Conservation (phyloP, 306 rosid species). For the Ochetophila trinervis region DNA sequence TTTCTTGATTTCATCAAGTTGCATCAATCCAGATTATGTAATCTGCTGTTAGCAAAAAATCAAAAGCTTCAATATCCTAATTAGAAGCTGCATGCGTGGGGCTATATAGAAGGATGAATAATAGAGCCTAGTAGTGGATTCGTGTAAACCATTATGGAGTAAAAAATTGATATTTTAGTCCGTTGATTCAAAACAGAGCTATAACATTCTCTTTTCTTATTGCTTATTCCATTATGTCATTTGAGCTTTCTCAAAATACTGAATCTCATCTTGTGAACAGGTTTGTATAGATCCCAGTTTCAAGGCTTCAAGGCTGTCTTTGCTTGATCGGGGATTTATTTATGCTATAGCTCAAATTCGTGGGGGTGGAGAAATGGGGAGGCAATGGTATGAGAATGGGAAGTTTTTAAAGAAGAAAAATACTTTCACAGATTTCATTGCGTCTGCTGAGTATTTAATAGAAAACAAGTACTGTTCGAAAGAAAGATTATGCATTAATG, state of each 20-base stretch:
- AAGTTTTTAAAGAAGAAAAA: slow-evolving; percentile 80
- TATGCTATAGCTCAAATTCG: slow-evolving; percentile 90
- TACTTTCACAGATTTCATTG: slow-evolving; percentile 90
- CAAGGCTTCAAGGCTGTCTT: slow-evolving; percentile 72
- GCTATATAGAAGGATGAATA: too few relatives aligned
- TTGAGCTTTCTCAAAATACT: slow-evolving; percentile 12
- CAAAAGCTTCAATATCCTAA: too few relatives aligned
- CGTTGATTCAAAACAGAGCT: not conserved
- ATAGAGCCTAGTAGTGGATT: too few relatives aligned
- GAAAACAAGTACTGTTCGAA: slow-evolving; percentile 66
- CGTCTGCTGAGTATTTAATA: slow-evolving; percentile 80
- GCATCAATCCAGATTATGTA: too few relatives aligned
- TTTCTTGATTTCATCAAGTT: too few relatives aligned
- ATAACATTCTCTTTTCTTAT: not conserved
- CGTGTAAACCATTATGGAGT: too few relatives aligned
- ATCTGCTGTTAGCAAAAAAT: not conserved
- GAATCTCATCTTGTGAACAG: slow-evolving; percentile 44
- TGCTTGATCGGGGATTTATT: slow-evolving; percentile 84
- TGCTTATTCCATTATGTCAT: slow-evolving; percentile 7
- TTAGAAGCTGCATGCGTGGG: too few relatives aligned
- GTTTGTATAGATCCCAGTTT: slow-evolving; percentile 67
- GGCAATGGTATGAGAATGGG: slow-evolving; percentile 97
- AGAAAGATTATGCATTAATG: slow-evolving; percentile 73
- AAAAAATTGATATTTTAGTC: not conserved
- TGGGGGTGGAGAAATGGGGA: slow-evolving; percentile 99